Evolutionary conservation across 2,329 filamentous ascomycete species (phyloP), one percentile per base, ranked within the genome.

Genomic region (Chrysoporthe cubensis): DNA sequence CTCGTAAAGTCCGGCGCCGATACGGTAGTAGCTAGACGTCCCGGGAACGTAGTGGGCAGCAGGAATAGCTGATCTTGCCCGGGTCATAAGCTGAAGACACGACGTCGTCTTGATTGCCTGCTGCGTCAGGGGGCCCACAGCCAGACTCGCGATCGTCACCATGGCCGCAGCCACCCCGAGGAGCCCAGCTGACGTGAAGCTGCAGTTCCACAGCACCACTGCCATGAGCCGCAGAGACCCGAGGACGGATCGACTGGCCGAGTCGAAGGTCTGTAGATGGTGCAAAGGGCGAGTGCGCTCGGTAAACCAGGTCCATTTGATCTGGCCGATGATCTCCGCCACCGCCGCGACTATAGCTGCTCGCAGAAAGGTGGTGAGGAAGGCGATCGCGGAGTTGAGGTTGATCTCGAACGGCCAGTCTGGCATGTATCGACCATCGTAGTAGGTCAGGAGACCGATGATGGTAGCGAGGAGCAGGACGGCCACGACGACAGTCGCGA

Each of bases 291-390:
- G 72, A 2, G 70, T 69, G 4, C 70, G 70, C 46, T 74, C 68
- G 16, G 74, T 69, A 61, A 77, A 77, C 75, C 76, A 77, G 1
- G 65, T 67, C 76, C 76, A 78, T 48, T 78, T 77, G 60, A 73
- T 69, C 66, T 78, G 76, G 42, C 75, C 73, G 60, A 78, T 74
- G 50, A 77, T 71, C 66, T 76, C 75, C 0, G 75, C 73, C 9
- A 76, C 71, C 11, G 71, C 72, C 43, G 74, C 72, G 0, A 75
- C 71, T 62, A 78, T 72, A 7, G 73, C 67, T n/a, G 74, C 71
- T 3, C 73, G 70, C 26, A 70, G 60, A 18, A 70, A 68, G 1
- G 68, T 70, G n/a, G 62, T 65, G 32, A 74, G 65, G 11, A 73
- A 66, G 44, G 71, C 69, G 34, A 74, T 67, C 42, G 69, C 66